Evolutionary conservation across 1,139 yeast species (phyloP).

Genomic region (Kodamaea ohmeri): DNA sequence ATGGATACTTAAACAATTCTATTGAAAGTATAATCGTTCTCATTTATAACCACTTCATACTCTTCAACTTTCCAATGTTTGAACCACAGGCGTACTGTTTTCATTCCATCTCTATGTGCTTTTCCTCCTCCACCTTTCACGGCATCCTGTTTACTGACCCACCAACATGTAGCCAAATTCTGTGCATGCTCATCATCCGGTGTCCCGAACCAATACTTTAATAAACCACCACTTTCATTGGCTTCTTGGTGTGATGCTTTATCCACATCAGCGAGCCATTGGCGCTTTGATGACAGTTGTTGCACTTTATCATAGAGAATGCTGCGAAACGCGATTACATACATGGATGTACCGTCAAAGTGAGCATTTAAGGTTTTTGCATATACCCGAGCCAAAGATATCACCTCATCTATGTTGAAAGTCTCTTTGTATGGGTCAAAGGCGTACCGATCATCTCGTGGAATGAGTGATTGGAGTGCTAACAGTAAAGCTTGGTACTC

Average conservation of each 20-base stretch:
- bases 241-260: constrained; percentile 30
- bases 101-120: constrained; percentile 29
- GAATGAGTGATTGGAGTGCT: constrained; percentile 27
- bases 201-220: constrained; percentile 34
- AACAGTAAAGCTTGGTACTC: constrained; percentile 23
- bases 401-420: constrained; percentile 24
- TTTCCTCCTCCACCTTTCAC: constrained; percentile 28
- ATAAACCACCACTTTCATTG: constrained; percentile 28
- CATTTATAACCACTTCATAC: constrained; percentile 18
- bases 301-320: constrained; percentile 25
- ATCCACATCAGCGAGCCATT: constrained; percentile 24
- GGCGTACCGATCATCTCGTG: constrained; percentile 20
- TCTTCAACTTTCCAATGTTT: constrained; percentile 33
- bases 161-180: constrained; percentile 37
- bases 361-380: constrained; percentile 14
- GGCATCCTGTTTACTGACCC: constrained; percentile 26
- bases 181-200: constrained; percentile 27
- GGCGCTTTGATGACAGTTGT: constrained; percentile 21
- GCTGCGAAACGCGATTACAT: constrained; percentile 32
- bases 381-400: constrained; percentile 17
- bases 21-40: constrained; percentile 11
- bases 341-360: constrained; percentile 20
- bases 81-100: constrained; percentile 28
- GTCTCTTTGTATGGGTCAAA: constrained; percentile 20
- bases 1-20: constrained; percentile 5